phyloP scores from a whole-genome alignment of 2,329 filamentous ascomycete genomes.

The Aspergillus fijiensis region DNA sequence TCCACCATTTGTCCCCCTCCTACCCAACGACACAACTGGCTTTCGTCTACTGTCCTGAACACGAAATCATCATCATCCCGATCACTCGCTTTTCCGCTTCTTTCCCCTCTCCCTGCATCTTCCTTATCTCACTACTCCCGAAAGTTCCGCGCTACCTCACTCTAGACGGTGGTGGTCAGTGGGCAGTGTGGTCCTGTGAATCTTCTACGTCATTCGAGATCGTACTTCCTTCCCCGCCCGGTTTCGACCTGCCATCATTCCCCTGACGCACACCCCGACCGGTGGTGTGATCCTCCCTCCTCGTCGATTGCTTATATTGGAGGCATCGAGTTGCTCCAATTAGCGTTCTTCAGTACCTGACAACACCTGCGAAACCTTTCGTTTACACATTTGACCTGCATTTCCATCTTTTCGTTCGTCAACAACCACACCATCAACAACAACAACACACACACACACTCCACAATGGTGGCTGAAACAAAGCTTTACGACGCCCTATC shows the following conservation, averaged over 20 bases:
- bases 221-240: constrained; percentile 11
- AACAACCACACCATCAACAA: no score
- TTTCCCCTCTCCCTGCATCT: background rate
- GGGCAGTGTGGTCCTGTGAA: constrained; percentile 19
- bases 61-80: background rate
- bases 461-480: constrained; percentile 85
- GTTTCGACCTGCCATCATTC: background rate
- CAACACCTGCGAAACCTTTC: background rate
- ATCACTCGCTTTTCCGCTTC: background rate
- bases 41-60: background rate
- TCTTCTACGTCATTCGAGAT: constrained; percentile 39
- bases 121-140: background rate
- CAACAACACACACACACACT: background rate
- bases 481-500: constrained; percentile 88
- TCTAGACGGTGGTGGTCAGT: background rate
- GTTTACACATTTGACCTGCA: background rate
- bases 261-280: constrained; percentile 3
- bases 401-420: background rate
- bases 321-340: constrained; percentile 12
- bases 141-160: constrained; percentile 1
- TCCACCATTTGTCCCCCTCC: background rate
- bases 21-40: background rate
- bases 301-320: constrained; percentile 12
- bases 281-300: constrained; percentile 1
- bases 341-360: constrained; percentile 5